Evolutionary conservation across 768 basidiomycete species (phyloP), one percentile per base, ranked within the genome.

Genomic region (Suillus brevipes): DNA sequence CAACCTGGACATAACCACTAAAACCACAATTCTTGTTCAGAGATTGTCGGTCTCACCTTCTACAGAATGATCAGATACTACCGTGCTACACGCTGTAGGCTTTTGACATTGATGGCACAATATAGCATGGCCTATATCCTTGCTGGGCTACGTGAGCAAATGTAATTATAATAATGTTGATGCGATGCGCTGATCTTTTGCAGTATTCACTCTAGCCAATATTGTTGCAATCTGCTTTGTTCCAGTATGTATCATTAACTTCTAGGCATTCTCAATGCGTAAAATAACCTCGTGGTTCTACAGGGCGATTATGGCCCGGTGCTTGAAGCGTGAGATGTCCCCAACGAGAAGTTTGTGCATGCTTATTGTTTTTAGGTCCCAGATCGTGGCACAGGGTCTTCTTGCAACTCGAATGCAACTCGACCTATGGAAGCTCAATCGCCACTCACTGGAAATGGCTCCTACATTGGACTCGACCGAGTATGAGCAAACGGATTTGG

Each of bases 351-450:
- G 2, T 16, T 38, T 4, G 16, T 38, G 23, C 23, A 16, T 9
- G 5, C 8, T 18, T 23, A 25, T 38, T 25, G 37, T 58, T 16
- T 23, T 8, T 25, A 58, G 56, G 14, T 23, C 23, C 16, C 56
- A 58, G 16, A 6, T 38, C 9, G 1, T 58, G 1, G 36, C n/a
- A 23, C 56, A 58, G 56, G 37, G 23, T 38, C 37, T 58, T 38
- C 56, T 58, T 25, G 37, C 23, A 25, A 58, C 37, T 38, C 56
- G 37, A 25, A 58, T 58, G 56, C 56, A 58, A 38, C 56, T 58
- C 16, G 56, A 38, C 14, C 9, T 58, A 9, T 58, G 37, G 56
- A 38, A 9, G 37, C 56, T 58, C 38, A 36, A 37, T 37, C 55
- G n/a, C 12, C 7, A n/a, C 36, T 8, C 56, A 38, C 14, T 9